These are phyloP conservation scores for Lactarius hatsudake DNA, from an alignment of 768 basidiomycete species.

Conservation along the genomic window DNA sequence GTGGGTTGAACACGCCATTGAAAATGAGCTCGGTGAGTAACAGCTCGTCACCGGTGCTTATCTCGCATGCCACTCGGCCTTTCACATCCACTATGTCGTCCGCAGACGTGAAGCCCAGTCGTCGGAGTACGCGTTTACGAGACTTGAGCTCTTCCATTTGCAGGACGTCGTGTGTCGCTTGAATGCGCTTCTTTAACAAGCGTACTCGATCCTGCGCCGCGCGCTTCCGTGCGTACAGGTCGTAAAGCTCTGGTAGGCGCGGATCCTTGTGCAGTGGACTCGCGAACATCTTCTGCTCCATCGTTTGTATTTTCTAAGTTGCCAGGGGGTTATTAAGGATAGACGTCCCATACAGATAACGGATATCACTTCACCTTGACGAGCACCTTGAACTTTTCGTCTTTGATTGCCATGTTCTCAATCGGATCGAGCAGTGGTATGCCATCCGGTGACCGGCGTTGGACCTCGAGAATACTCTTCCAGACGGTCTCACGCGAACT, in stretches of 20 bases:
- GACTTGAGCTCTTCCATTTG: slow-evolving; percentile 96
- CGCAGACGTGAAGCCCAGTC: slow-evolving; percentile 84
- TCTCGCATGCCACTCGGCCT: slow-evolving; percentile 97
- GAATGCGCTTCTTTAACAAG: slow-evolving; percentile 79
- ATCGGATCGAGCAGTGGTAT: slow-evolving; percentile 87
- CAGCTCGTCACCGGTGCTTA: slow-evolving; percentile 95
- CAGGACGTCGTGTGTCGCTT: slow-evolving; percentile 85
- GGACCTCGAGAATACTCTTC: slow-evolving; percentile 91
- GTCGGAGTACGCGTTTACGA: slow-evolving; percentile 88
- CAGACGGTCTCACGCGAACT: slow-evolving; percentile 77
- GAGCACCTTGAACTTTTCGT: slow-evolving; percentile 86
- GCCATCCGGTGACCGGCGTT: slow-evolving; percentile 84
- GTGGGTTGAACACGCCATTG: slow-evolving; percentile 90
- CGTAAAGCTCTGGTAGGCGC: slow-evolving; percentile 76
- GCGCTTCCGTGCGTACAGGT: slow-evolving; percentile 74
- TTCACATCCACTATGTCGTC: slow-evolving; percentile 97
- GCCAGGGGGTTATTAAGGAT: not conserved
- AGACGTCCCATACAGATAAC: not conserved
- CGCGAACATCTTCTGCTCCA: slow-evolving; percentile 83
- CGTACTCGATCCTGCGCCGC: slow-evolving; percentile 67
- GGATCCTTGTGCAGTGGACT: slow-evolving; percentile 79
- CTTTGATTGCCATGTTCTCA: slow-evolving; percentile 93
- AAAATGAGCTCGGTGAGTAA: slow-evolving; percentile 96
- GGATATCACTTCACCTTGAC: slow-evolving; percentile 57
- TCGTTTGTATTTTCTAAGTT: slow-evolving; percentile 79